Percentiles rank a stretch among this genome's conserved stretches.
Conservation (phyloP, 1,284 basidiomycete species). For the Salmacisia buchloeana region DNA sequence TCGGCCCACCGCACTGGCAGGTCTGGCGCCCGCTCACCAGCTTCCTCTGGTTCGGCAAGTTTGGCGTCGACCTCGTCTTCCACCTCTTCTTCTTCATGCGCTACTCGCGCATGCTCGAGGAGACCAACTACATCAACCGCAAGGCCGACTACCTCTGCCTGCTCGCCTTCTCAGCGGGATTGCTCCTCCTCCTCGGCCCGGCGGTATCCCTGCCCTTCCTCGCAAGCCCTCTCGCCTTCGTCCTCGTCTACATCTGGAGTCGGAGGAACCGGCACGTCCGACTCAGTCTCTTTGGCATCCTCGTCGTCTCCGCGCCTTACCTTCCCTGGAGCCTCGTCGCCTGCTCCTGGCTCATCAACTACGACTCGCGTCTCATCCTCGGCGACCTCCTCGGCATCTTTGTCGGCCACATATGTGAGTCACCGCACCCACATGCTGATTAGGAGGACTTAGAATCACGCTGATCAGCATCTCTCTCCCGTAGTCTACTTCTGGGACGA, state of each 20-base stretch:
- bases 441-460: no score
- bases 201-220: constrained; percentile 50
- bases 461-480: neutral
- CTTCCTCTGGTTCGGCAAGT: constrained; percentile 90
- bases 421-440: no score
- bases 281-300: constrained; percentile 87
- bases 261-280: constrained; percentile 84
- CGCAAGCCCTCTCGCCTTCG: constrained; percentile 48
- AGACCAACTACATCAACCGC: constrained; percentile 83
- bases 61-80: constrained; percentile 90
- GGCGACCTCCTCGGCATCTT: constrained; percentile 63
- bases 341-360: constrained; percentile 81
- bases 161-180: constrained; percentile 69
- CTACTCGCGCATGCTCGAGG: constrained; percentile 90
- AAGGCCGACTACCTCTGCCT: constrained; percentile 88
- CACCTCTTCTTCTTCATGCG: constrained; percentile 98
- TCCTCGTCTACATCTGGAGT: constrained; percentile 95
- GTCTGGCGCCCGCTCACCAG: constrained; percentile 82
- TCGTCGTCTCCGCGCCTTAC: constrained; percentile 92
- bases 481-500: constrained; percentile 77
- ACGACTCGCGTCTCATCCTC: constrained; percentile 75
- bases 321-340: constrained; percentile 81
- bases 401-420: constrained; percentile 46
- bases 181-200: constrained; percentile 51
- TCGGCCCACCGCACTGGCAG: constrained; percentile 54